Conservation (phyloP, 2,329 filamentous ascomycete genomes). For the Aspergillus nomiae region DNA sequence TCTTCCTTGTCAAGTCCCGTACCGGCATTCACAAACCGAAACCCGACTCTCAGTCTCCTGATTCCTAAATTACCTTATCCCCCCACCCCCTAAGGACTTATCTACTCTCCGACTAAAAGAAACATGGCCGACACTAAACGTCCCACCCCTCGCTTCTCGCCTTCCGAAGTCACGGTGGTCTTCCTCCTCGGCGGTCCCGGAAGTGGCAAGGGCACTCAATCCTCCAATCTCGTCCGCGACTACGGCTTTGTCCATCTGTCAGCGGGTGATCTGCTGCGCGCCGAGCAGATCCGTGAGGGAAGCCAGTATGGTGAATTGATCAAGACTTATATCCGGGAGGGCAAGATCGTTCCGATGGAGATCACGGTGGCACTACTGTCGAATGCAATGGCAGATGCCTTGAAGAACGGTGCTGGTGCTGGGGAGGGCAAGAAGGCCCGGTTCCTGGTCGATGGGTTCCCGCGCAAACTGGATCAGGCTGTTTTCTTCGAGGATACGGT, state of each 20-base stretch:
- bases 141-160: constrained; percentile 69
- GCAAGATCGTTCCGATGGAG: constrained; percentile 97
- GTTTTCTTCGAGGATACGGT: constrained; percentile 89
- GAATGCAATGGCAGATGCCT: constrained; percentile 80
- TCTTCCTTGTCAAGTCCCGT: constrained; percentile 53
- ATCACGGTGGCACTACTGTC: constrained; percentile 92
- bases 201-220: constrained; percentile 96
- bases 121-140: constrained; percentile 45
- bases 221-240: constrained; percentile 79
- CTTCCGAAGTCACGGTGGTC: constrained; percentile 82
- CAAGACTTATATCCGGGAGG: constrained; percentile 89
- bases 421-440: constrained; percentile 56
- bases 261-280: constrained; percentile 88
- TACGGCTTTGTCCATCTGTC: constrained; percentile 93
- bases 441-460: constrained; percentile 84
- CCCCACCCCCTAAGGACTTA: not conserved
- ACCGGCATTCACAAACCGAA: constrained; percentile 49
- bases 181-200: constrained; percentile 96
- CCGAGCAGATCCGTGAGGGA: constrained; percentile 84
- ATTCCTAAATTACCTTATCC: not conserved
- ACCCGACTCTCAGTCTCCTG: constrained; percentile 49
- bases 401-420: constrained; percentile 52
- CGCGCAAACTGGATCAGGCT: constrained; percentile 96
- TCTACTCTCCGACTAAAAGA: not conserved
- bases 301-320: constrained; percentile 92